Percentiles rank a stretch among this genome's conserved stretches.
Conservation (phyloP, 177 flowering plant genomes). For the Telopea speciosissima region DNA sequence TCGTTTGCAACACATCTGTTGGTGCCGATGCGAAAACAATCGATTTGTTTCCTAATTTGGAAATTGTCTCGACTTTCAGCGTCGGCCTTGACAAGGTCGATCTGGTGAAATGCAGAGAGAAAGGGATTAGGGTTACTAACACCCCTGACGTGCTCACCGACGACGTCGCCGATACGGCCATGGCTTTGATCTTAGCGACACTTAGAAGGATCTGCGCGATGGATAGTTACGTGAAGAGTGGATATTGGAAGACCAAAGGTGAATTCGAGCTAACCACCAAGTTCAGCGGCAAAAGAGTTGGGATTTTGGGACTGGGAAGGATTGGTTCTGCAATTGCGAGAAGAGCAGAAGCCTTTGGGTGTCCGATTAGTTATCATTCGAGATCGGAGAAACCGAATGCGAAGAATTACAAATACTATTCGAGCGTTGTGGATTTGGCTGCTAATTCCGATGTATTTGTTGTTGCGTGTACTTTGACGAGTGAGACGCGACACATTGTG, state of each 20-base stretch:
- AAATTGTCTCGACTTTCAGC: conserved; percentile 47
- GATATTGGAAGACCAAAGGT: conserved; percentile 36
- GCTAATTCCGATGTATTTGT: too few species aligned
- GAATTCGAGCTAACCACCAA: conserved; percentile 43
- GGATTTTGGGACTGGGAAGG: conserved; percentile 61
- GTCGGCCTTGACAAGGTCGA: conserved; percentile 90
- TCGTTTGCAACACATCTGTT: conserved; percentile 45
- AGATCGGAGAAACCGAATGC: conserved; percentile 36
- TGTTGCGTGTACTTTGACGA: too few species aligned
- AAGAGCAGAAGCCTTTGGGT: conserved; percentile 54
- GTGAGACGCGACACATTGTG: too few species aligned
- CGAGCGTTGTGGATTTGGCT: too few species aligned
- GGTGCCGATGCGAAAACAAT: conserved; percentile 67
- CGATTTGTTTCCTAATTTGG: conserved; percentile 63
- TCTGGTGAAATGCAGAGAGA: conserved; percentile 58
- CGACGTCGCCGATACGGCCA: conserved; percentile 78
- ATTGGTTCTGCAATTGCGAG: conserved; percentile 55
- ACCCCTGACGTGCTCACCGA: conserved; percentile 93
- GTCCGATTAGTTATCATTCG: conserved; percentile 48
- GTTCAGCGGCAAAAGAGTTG: conserved; percentile 59
- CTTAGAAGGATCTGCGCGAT: conserved; percentile 8
- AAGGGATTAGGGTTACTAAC: conserved; percentile 73
- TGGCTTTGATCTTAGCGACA: conserved; percentile 40
- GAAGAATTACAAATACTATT: too few species aligned
- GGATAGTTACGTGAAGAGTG: conserved; percentile 50